Conservation (phyloP, 768 basidiomycete species). For the Hortiboletus flavorubellus region DNA sequence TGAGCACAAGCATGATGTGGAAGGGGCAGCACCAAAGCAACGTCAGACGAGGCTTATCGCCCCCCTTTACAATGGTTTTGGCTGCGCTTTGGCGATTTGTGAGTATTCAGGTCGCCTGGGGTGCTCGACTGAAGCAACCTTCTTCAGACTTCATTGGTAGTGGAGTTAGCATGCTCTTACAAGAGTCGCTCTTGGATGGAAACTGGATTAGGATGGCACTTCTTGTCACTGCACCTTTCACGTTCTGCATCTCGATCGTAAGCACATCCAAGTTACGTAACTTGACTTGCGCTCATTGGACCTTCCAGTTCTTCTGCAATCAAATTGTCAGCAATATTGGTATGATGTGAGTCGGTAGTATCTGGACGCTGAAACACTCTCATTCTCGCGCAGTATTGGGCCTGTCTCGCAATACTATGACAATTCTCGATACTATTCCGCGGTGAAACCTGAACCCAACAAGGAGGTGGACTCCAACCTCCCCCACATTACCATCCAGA, state of each 20-base stretch:
- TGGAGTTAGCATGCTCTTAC: slow-evolving; percentile 55
- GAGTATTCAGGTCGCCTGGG: slow-evolving; percentile 18
- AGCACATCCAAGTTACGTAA: slow-evolving; percentile 22
- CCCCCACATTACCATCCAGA: slow-evolving; percentile 75
- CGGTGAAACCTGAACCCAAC: slow-evolving; percentile 57
- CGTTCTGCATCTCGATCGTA: slow-evolving; percentile 75
- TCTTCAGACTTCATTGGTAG: slow-evolving; percentile 63
- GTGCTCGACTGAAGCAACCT: slow-evolving; percentile 2
- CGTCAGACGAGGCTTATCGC: slow-evolving; percentile 63
- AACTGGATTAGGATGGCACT: slow-evolving; percentile 62
- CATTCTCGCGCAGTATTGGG: slow-evolving; percentile 50
- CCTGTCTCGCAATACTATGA: slow-evolving; percentile 85
- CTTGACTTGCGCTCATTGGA: not conserved
- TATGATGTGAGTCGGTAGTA: slow-evolving; percentile 50
- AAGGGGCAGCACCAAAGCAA: slow-evolving; percentile 42
- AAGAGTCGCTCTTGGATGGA: slow-evolving; percentile 68
- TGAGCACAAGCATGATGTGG: slow-evolving; percentile 40
- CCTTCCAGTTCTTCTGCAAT: slow-evolving; percentile 63
- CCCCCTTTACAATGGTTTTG: slow-evolving; percentile 71
- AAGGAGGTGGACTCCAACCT: slow-evolving; percentile 59
- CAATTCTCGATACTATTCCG: slow-evolving; percentile 82
- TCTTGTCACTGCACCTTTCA: slow-evolving; percentile 60
- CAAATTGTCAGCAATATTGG: slow-evolving; percentile 64
- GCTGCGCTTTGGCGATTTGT: slow-evolving; percentile 66
- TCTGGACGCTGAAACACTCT: not conserved